Evolutionary conservation across 805 yeast genomes (phyloP), one percentile per base, ranked within the genome.

Genomic region (Candida krabiensis): DNA sequence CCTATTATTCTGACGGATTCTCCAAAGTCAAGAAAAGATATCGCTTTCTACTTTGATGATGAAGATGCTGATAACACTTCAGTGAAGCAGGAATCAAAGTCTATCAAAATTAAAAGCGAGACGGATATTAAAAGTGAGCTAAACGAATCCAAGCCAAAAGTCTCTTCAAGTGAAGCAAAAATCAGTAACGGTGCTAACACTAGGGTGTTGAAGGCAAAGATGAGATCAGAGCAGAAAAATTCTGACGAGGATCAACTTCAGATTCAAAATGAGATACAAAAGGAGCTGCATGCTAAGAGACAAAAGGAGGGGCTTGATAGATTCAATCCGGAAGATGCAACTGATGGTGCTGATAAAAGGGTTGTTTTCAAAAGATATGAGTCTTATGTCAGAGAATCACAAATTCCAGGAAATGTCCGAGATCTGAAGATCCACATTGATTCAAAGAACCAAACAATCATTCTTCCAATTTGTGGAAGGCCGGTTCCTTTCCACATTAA

Each of bases 401-500:
- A 93, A 70, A 82, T 91, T 46, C 98, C 99, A 28, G 65, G 70
- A 25, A 76, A 77, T 52, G 95, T 89, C 14, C 79, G 82, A 54
- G 96, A 90, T 59, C 71, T 93, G 60, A 81, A 81, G 57, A 80
- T 91, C 43, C 90, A 84, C 59, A 89, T 93, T 41, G 99, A 91
- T 60, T 73, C 79, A 60, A 87, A 86, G 55, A 77, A 85, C 41
- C 96, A 90, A 64, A 86, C 97, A 1, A 84, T 91, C 39, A 78
- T 91, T 44, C 68, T 91, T 42, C 99, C 99, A 35, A 84, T 91
- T 41, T 78, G 83, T 55, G 99, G 99, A 46, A 76, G 98, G 55
- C 97, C 98, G 1, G 98, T 93, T 36, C 99, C 99, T 17, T 91
- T 93, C 72, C 99, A 91, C 61, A 89, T 91, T 57, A 88, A 88